phyloP scores from a whole-genome alignment of 495 filamentous ascomycete species.

The Coniosporium apollinis region DNA sequence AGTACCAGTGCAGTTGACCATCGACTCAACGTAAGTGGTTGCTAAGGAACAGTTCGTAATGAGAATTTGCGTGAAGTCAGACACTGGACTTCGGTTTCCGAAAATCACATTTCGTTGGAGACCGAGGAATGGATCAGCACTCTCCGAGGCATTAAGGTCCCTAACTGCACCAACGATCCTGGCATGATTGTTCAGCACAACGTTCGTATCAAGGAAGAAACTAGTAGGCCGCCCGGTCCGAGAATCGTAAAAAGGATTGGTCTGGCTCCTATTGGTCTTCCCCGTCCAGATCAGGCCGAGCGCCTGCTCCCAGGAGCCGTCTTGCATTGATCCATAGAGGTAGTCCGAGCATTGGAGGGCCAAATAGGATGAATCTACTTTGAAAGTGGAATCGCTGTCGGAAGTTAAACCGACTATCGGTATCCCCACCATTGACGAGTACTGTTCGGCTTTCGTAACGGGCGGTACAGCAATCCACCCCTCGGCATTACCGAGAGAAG shows the following conservation, averaged over 20 bases:
- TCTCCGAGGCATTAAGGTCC: not conserved
- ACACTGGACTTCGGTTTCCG: not conserved
- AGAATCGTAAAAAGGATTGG: not conserved
- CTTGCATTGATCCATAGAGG: not conserved
- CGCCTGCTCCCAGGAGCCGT: not conserved
- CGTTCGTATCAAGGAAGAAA: conserved; percentile 1
- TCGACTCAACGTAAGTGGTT: conserved; percentile 8
- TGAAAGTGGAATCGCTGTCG: conserved; percentile 4
- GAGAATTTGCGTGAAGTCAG: not conserved
- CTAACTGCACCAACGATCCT: not conserved
- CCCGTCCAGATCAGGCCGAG: not conserved
- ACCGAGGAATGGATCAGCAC: not conserved
- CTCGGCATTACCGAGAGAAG: conserved; percentile 1
- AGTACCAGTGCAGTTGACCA: conserved; percentile 4
- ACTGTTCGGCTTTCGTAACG: conserved; percentile 3
- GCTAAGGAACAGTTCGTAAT: conserved; percentile 8
- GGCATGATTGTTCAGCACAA: not conserved
- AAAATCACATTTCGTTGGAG: not conserved
- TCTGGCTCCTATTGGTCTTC: not conserved
- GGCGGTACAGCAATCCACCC: conserved; percentile 9
- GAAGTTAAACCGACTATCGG: conserved; percentile 7
- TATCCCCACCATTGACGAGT: conserved; percentile 10
- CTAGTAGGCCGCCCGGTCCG: not conserved
- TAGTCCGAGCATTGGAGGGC: conserved; percentile 4
- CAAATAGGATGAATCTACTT: conserved; percentile 9